Base-by-base conservation (phyloP, 2,329 filamentous ascomycete species). In the Aspergillus cejpii region DNA sequence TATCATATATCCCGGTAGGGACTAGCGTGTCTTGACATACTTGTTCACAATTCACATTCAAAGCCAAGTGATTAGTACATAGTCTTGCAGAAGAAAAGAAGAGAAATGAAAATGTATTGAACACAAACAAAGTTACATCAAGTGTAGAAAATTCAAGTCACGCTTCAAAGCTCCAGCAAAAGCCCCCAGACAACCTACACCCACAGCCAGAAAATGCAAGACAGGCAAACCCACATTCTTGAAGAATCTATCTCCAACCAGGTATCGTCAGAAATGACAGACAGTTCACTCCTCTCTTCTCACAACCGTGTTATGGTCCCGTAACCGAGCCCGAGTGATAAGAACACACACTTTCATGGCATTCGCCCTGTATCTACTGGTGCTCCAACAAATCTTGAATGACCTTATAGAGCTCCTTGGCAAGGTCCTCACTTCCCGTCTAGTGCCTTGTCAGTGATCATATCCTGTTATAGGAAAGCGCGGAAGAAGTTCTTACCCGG, bases 351-450 rank as follows among this genome's bases (percentile, higher is more conserved):
- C 8, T 8, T 24, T 8, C 23, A 8, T 8, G 8, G 23, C 8
- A 24, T 24, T 24, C 8, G 23, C 23, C 5, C 23, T n/a, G 23
- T 8, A 17, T 37, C 29, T 39, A 58, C 37, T 49, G 48, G n/a
- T 57, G 38, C 11, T 54, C 38, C 27, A 56, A 65, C 17, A 74
- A 48, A 28, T 66, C 65, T 12, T 54, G 51, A 45, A 76, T 67
- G 43, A 67, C 64, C 24, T 67, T 61, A 53, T 72, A 74, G 15
- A 77, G 64, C 45, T 74, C 72, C 39, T 68, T 65, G 15, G 73
- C 66, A 34, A 66, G 63, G 27, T 72, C 66, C 57, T 71, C 64
- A 62, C 64, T 74, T 63, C 58, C 61, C 38, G 61, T 62, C 67
- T 69, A 45, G 14, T 39, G 37, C 11, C 2, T 5, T 20, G 27